Conservation (phyloP, 805 yeast species). For the Candida dajiaensis region DNA sequence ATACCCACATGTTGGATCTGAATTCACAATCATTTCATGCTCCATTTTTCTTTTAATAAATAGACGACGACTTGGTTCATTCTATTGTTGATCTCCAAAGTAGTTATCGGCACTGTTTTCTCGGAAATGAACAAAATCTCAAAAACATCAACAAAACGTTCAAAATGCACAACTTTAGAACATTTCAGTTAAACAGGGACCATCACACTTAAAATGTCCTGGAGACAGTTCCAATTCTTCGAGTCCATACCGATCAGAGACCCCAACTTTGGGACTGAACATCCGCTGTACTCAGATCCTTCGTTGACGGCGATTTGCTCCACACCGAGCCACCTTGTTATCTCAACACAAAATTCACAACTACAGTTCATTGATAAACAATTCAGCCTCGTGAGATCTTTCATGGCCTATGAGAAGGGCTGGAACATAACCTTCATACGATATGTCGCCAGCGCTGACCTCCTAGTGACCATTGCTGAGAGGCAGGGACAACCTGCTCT, state of each 20-base stretch:
- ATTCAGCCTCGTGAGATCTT: conserved; percentile 42
- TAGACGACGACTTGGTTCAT: neutral
- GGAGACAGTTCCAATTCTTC: conserved; percentile 86
- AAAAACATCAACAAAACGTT: neutral
- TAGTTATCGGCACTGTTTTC: neutral
- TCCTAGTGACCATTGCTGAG: conserved; percentile 70
- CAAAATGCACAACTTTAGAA: neutral
- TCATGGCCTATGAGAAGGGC: conserved; percentile 59
- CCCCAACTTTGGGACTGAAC: conserved; percentile 58
- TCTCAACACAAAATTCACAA: conserved; percentile 48
- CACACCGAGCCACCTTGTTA: conserved; percentile 47
- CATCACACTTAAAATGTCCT: conserved; percentile 25
- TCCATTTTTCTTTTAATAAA: no score
- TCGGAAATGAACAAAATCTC: neutral
- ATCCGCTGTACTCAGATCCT: conserved; percentile 76
- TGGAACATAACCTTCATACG: conserved; percentile 56
- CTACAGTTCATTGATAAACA: conserved; percentile 53
- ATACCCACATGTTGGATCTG: no score
- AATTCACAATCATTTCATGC: no score
- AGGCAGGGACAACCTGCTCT: conserved; percentile 63
- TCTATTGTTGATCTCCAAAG: neutral
- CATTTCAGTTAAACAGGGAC: neutral
- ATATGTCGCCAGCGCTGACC: conserved; percentile 40
- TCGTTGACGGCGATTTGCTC: conserved; percentile 59
- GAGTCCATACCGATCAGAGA: conserved; percentile 80